These are phyloP conservation scores for Calcarisporium arbuscula DNA, from an alignment of 2,329 filamentous ascomycete genomes.

Conservation along the genomic window DNA sequence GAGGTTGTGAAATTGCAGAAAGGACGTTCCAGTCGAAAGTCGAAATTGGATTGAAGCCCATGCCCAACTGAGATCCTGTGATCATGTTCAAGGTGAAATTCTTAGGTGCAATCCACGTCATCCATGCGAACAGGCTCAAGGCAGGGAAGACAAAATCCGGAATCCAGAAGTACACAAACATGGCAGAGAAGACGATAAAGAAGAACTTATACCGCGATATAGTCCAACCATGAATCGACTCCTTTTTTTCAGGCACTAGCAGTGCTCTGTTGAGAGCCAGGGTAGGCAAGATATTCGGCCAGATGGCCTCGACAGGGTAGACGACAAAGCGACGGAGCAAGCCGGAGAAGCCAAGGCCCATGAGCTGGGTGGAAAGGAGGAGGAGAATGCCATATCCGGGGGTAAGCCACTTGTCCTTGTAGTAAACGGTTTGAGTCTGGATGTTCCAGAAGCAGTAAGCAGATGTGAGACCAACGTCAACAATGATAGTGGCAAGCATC, in stretches of 20 bases:
- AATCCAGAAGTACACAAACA: slow-evolving; percentile 40
- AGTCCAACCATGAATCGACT: slow-evolving; percentile 35
- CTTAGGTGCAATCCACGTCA: slow-evolving; percentile 42
- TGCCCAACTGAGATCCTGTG: slow-evolving; percentile 32
- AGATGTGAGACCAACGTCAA: slow-evolving; percentile 12
- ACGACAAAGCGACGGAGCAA: slow-evolving; percentile 27
- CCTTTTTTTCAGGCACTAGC: slow-evolving; percentile 24
- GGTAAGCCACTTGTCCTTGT: slow-evolving; percentile 23
- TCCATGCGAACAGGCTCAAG: slow-evolving; percentile 40
- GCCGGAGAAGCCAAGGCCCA: slow-evolving; percentile 26
- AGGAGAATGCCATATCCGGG: slow-evolving; percentile 24
- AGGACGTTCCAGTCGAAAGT: slow-evolving; percentile 44
- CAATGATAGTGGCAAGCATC: slow-evolving; percentile 34
- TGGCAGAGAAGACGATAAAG: slow-evolving; percentile 26
- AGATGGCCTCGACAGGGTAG: slow-evolving; percentile 27
- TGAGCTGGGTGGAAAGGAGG: slow-evolving; percentile 24
- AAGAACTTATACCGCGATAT: slow-evolving; percentile 39
- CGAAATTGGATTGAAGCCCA: slow-evolving; percentile 43
- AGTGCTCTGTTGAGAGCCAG: slow-evolving; percentile 27
- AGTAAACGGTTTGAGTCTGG: slow-evolving; percentile 21
- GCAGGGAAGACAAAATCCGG: slow-evolving; percentile 39
- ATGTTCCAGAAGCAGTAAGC: slow-evolving; percentile 15
- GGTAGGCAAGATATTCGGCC: slow-evolving; percentile 26
- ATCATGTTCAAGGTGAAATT: slow-evolving; percentile 35
- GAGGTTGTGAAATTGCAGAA: slow-evolving; percentile 15